These are phyloP conservation scores for Saturnispora galanensis DNA, from an alignment of 805 yeast species.

Conservation along the genomic window DNA sequence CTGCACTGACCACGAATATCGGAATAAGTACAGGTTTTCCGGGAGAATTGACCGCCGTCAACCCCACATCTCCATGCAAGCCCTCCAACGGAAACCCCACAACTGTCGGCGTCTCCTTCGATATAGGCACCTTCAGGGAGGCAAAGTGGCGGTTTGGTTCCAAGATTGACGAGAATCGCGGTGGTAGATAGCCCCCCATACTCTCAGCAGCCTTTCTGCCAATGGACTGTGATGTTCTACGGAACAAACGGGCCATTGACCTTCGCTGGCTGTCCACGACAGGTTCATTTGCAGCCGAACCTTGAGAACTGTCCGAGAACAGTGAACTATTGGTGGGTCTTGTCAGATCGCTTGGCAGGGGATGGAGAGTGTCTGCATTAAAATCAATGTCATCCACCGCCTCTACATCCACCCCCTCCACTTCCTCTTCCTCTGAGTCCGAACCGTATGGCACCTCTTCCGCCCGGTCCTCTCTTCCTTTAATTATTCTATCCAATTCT, in stretches of 20 bases:
- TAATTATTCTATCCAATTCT: conserved; percentile 11
- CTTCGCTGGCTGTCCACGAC: conserved; percentile 60
- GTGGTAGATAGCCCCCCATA: conserved; percentile 83
- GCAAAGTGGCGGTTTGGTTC: conserved; percentile 96
- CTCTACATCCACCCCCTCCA: conserved; percentile 10
- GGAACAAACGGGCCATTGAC: conserved; percentile 63
- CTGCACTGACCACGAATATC: conserved; percentile 76
- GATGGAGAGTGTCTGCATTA: conserved; percentile 4
- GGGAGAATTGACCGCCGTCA: conserved; percentile 9
- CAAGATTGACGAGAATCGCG: conserved; percentile 72
- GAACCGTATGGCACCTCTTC: conserved; percentile 9
- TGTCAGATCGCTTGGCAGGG: conserved; percentile 1
- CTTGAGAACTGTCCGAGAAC: conserved; percentile 22
- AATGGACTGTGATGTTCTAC: conserved; percentile 68
- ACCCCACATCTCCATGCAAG: conserved; percentile 12
- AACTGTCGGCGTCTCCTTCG: conserved; percentile 35
- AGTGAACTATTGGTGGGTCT: conserved; percentile 10
- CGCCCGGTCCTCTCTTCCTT: conserved; percentile 12
- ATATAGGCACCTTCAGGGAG: conserved; percentile 40
- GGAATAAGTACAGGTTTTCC: conserved; percentile 26
- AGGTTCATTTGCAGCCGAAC: conserved; percentile 40
- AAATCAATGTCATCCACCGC: conserved; percentile 13
- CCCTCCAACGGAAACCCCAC: conserved; percentile 31
- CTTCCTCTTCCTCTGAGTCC: conserved; percentile 29
- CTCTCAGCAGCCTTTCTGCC: conserved; percentile 79